Conservation (phyloP, 2,329 filamentous ascomycete genomes). For the Xylaria sp. region DNA sequence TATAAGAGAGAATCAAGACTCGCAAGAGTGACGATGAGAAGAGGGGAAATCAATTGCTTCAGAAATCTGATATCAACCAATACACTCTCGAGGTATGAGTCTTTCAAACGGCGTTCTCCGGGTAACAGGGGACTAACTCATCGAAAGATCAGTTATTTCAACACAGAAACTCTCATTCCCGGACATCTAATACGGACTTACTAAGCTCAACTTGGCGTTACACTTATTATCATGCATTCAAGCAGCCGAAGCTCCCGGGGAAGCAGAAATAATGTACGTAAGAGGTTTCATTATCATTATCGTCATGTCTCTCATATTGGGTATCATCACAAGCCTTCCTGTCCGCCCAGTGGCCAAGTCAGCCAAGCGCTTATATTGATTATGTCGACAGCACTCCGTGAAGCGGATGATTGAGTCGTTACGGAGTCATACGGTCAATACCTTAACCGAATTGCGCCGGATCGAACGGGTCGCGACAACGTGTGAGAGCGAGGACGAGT, state of each 20-base stretch:
- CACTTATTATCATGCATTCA: constrained; percentile 24
- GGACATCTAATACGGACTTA: constrained; percentile 4
- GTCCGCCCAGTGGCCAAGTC: background rate
- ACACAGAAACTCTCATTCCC: background rate
- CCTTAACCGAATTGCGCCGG: constrained; percentile 76
- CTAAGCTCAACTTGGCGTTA: background rate
- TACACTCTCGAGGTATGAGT: constrained; percentile 18
- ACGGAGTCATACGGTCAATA: constrained; percentile 75
- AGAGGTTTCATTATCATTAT: background rate
- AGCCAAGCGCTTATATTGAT: constrained; percentile 13
- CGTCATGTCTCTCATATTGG: background rate
- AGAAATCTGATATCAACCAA: background rate
- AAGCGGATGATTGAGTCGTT: constrained; percentile 71
- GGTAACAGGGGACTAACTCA: constrained; percentile 4
- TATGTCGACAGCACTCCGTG: constrained; percentile 49
- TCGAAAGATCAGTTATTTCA: constrained; percentile 15
- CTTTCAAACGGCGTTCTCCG: background rate
- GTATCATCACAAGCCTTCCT: background rate
- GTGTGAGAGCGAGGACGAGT: constrained; percentile 68
- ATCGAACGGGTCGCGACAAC: constrained; percentile 74
- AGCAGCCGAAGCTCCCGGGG: constrained; percentile 31
- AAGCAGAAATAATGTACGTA: constrained; percentile 30
- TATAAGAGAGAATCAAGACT: constrained; percentile 26
- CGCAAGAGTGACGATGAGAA: constrained; percentile 8
- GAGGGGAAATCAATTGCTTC: background rate